A percentile compares a stretch with the other conserved stretches of the same genome.
These are phyloP conservation scores for Triangularia verruculosa DNA, from an alignment of 2,329 filamentous ascomycete genomes.

Conservation along the genomic window DNA sequence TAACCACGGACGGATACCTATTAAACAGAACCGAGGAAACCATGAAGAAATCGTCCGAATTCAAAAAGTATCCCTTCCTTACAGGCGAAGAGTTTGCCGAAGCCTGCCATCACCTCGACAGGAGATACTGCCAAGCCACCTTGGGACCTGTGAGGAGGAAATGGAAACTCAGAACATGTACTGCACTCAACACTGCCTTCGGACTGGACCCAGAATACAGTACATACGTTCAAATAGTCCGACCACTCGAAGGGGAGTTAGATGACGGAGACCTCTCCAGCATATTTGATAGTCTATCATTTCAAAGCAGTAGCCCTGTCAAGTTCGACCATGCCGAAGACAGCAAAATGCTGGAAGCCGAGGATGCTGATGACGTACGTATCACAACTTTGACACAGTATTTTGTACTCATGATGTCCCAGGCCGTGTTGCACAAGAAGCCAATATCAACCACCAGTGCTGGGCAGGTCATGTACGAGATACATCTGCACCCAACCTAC, in stretches of 20 bases:
- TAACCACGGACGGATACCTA: no score
- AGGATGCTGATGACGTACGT: conserved; percentile 51
- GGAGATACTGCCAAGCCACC: conserved; percentile 55
- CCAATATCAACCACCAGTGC: conserved; percentile 29
- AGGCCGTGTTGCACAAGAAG: conserved; percentile 18
- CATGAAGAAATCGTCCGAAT: conserved; percentile 33
- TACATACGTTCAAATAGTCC: conserved; percentile 57
- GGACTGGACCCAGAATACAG: conserved; percentile 42
- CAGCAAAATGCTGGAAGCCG: conserved; percentile 47
- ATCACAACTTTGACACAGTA: neutral
- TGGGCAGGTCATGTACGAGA: conserved; percentile 64
- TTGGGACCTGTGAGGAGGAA: conserved; percentile 52
- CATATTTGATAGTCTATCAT: conserved; percentile 45
- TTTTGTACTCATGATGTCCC: conserved; percentile 4
- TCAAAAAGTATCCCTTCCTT: conserved; percentile 60
- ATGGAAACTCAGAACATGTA: conserved; percentile 55
- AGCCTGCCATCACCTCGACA: conserved; percentile 61
- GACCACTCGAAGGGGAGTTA: conserved; percentile 45
- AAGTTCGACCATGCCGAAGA: conserved; percentile 35
- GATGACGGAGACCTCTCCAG: conserved; percentile 47
- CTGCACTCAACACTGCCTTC: conserved; percentile 47
- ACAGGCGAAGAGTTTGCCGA: conserved; percentile 60
- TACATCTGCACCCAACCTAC: conserved; percentile 73
- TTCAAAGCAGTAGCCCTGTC: conserved; percentile 30
- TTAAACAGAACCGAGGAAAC: neutral